Evolutionary conservation across 345 rosid species (phyloP).

Genomic region (Citrus australasica): DNA sequence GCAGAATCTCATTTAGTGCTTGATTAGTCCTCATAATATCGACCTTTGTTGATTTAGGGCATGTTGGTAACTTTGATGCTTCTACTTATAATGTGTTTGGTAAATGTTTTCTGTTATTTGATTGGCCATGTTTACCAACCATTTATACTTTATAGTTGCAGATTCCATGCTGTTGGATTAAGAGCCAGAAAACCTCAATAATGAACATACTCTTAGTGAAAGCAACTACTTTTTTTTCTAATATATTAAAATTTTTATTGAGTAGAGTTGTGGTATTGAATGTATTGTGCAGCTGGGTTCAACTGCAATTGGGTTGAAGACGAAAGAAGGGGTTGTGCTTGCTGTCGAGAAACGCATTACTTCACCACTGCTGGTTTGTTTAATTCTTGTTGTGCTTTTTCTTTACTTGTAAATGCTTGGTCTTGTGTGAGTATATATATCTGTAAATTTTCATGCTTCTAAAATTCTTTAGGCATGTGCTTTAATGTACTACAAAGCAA

Average conservation of each 20-base stretch:
- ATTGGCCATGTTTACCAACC: not conserved
- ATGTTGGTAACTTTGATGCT: too few species aligned
- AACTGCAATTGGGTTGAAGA: conserved; percentile 91
- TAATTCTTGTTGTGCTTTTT: not conserved
- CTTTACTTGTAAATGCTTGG: not conserved
- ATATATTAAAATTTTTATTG: not conserved
- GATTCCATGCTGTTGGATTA: not conserved
- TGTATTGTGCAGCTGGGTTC: conserved; percentile 74
- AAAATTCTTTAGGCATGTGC: not conserved
- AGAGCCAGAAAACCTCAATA: not conserved
- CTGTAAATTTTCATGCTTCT: not conserved
- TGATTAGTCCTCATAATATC: not conserved
- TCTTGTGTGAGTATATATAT: not conserved
- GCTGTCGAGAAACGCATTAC: conserved; percentile 99
- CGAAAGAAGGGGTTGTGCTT: conserved; percentile 94
- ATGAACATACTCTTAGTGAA: not conserved
- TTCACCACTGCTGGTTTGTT: conserved; percentile 74
- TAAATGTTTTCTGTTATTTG: too few species aligned
- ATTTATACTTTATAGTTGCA: not conserved
- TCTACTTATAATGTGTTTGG: too few species aligned
- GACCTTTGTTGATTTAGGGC: not conserved
- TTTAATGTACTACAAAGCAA: not conserved
- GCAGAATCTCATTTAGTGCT: not conserved
- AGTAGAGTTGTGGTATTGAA: conserved; percentile 5
- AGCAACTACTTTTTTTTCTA: not conserved